Percentiles rank a stretch among this genome's conserved stretches.
phyloP scores from a whole-genome alignment of 352 stramenopile genomes.

The Globisporangium orthogonon region DNA sequence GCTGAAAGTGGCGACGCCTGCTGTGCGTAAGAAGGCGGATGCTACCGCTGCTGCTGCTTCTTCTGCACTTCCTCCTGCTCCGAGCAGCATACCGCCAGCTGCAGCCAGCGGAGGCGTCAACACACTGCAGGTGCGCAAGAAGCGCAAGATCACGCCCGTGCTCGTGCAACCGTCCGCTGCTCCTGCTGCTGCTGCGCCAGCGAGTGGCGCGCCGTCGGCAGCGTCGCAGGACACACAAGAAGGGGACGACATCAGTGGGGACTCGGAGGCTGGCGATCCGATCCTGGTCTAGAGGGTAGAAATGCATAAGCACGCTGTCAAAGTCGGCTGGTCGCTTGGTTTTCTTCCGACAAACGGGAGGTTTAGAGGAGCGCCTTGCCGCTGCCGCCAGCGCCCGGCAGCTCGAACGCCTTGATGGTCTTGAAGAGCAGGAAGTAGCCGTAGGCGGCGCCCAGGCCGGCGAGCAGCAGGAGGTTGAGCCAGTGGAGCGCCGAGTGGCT shows the following conservation, averaged over 20 bases:
- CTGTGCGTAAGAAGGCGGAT: conserved; percentile 15
- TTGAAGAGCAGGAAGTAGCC: conserved; percentile 85
- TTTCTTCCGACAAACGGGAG: conserved; percentile 3
- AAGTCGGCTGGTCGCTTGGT: background rate
- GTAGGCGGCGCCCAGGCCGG: conserved; percentile 56
- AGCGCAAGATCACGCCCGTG: conserved; percentile 64
- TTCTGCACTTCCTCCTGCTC: background rate
- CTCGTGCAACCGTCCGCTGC: conserved; percentile 16
- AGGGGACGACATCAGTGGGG: background rate
- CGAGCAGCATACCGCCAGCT: background rate
- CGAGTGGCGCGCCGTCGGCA: background rate
- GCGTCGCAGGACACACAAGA: background rate
- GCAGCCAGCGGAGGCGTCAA: conserved; percentile 30
- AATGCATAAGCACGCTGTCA: background rate
- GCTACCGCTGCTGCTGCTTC: background rate
- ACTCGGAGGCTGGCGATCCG: background rate
- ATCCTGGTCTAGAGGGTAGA: conserved; percentile 1
- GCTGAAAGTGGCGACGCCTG: conserved; percentile 11
- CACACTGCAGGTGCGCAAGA: conserved; percentile 76
- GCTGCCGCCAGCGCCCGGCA: conserved; percentile 34
- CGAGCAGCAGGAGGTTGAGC: conserved; percentile 75
- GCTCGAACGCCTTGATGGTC: conserved; percentile 86
- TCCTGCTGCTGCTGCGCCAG: background rate
- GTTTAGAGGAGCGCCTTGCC: conserved; percentile 40
- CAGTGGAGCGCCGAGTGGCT: conserved; percentile 79